These are phyloP conservation scores for Hymenoscyphus fraxineus DNA, from an alignment of 2,329 filamentous ascomycete genomes.

Conservation along the genomic window DNA sequence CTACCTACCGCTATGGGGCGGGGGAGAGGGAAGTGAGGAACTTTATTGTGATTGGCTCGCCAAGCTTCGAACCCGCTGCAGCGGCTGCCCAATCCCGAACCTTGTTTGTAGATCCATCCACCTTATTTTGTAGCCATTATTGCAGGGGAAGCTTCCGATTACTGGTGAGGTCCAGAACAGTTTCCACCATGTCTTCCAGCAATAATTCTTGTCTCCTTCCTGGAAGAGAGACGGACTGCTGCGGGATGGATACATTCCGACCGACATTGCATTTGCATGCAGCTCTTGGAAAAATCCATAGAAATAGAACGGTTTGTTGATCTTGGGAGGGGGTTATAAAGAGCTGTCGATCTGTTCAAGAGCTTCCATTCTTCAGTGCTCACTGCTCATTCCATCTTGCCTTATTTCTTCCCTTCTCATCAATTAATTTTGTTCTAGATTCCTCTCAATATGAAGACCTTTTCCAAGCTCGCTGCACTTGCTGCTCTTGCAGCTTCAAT, in stretches of 20 bases:
- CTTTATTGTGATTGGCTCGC: neutral
- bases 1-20: neutral
- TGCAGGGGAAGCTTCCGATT: constrained; percentile 3
- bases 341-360: neutral
- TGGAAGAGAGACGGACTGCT: neutral
- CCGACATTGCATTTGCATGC: neutral
- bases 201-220: constrained; percentile 10
- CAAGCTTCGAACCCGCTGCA: neutral
- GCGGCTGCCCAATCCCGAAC: neutral
- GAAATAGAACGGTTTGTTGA: neutral
- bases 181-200: neutral
- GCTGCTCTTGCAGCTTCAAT: neutral
- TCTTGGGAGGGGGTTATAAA: neutral
- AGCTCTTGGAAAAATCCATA: neutral
- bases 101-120: neutral
- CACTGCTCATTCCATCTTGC: neutral
- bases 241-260: neutral
- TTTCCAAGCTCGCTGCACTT: neutral
- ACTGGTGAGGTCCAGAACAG: neutral
- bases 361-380: neutral
- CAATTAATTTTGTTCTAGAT: neutral
- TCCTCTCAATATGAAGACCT: constrained; percentile 7
- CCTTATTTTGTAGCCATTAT: neutral
- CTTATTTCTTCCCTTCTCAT: neutral
- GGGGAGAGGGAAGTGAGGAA: neutral